Evolutionary conservation across 2,329 filamentous ascomycete genomes (phyloP), one percentile per base, ranked within the genome.

Genomic region (Ascochyta rabiei): DNA sequence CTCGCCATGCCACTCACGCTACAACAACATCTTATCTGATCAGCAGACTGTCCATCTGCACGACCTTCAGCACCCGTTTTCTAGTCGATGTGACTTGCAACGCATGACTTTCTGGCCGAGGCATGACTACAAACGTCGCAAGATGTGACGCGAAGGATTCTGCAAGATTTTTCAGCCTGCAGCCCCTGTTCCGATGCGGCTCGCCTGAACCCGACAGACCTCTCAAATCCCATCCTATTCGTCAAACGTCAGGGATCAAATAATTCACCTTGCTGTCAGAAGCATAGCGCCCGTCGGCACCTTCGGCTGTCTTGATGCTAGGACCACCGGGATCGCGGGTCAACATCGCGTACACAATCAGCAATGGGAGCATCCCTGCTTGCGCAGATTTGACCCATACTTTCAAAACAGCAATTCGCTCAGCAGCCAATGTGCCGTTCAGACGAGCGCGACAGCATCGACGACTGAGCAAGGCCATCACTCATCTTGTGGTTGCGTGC

Each of bases 1-100:
- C 24, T 46, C 33, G 41, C 52, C 46, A 21, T 38, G 52, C 31
- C 39, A 35, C 46, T 55, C 52, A 43, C 48, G n/a, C 33, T 44
- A 43, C 26, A 40, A 16, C n/a, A 33, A 28, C 26, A 40, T 46
- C 21, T 16, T 7, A 33, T 31, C n/a, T 21, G 37, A 41, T 47
- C 41, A 46, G 30, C 41, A 47, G 46, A 37, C 30, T 38, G 37
- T 19, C 18, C 24, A 49, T 49, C 41, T 15, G 19, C 35, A 45
- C 46, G 24, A 26, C 18, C 26, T 50, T 15, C 19, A 50, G 46
- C 42, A 46, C 42, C 34, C 41, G 49, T 41, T 18, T 12, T 8
- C 16, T 4, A 7, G 16, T 28, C 30, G 31, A 24, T 19, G 30
- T 34, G 37, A 47, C 16, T 16, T 37, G 23, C 30, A 47, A 23